A percentile compares a stretch with the other conserved stretches of the same genome.
Evolutionary conservation across 305 asterid genomes (phyloP).

Genomic region (Fraxinus sp.): DNA sequence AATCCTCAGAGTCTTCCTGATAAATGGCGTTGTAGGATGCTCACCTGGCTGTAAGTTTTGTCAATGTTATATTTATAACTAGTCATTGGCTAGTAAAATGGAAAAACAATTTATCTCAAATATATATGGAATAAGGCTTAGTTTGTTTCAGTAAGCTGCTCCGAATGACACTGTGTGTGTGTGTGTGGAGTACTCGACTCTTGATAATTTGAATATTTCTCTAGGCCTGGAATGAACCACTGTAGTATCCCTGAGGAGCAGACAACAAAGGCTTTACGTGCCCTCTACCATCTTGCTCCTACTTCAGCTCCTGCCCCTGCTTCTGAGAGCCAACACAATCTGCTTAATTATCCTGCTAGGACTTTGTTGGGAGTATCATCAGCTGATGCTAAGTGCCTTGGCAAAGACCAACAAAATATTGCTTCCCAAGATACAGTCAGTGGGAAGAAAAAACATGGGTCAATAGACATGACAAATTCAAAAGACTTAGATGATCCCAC

Average conservation of each 20-base stretch:
- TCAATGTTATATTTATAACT: background rate
- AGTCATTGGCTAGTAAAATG: background rate
- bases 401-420: conserved; percentile 45
- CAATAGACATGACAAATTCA: conserved; percentile 49
- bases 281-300: conserved; percentile 67
- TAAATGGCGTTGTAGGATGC: conserved; percentile 94
- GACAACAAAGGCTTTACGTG: conserved; percentile 74
- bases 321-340: conserved; percentile 47
- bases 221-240: conserved; percentile 91
- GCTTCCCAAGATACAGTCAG: conserved; percentile 40
- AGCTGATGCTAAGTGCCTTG: conserved; percentile 43
- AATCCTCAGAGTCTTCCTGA: conserved; percentile 80
- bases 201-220: conserved; percentile 29
- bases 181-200: conserved; percentile 16
- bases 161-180: background rate
- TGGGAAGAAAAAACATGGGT: conserved; percentile 62
- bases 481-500: conserved; percentile 55
- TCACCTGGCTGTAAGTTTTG: conserved; percentile 89
- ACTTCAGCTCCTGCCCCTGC: conserved; percentile 40
- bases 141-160: background rate
- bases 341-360: conserved; percentile 40
- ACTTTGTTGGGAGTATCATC: conserved; percentile 38
- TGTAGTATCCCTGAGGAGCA: conserved; percentile 81
- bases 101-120: background rate
- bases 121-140: background rate